Base-by-base conservation (phyloP, 2,329 filamentous ascomycete species). In the Gaeumannomyces tritici region DNA sequence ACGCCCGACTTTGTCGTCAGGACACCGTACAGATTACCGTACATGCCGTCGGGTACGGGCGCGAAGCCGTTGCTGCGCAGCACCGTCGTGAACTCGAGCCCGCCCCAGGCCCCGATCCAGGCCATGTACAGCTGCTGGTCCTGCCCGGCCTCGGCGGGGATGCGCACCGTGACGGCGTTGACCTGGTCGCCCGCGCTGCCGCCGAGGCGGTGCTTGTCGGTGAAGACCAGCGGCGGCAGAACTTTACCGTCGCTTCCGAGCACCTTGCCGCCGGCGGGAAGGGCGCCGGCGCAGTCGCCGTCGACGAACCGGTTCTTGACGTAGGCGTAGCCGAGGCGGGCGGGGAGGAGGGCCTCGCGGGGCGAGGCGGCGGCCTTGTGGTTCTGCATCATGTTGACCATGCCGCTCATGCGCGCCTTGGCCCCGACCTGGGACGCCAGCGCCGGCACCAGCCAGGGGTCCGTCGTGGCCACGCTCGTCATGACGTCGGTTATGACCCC, bases 371-470 rank as follows among this genome's bases (percentile, higher is more conserved):
- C 66, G 0, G 73, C 71, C 2, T 71, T 65, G 63, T 72, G 73
- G 62, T 69, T 69, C 66, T 75, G 73, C 73, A 77, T 77, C 69
- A 77, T 69, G 67, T 76, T 75, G 57, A 75, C 62, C 28, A 76
- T 69, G 59, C 70, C 75, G 0, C 67, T 67, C 68, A 73, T 73
- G 62, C 75, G 70, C 0, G 69, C 62, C 66, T 74, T 73, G 12
- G 73, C 66, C 42, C 74, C 74, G 21, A 75, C 64, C 18, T 70
- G 69, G 0, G 73, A 70, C 2, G 70, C 68, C 3, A 76, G 68
- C 1, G 69, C 66, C 1, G 72, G 70, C 3, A 73, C 67, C 0
- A 74, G 60, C 72, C 74, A 77, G 1, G 71, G 65, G 65, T 76
- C 74, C 1, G 68, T 66, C 12, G 59, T 29, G 13, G 72, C 70